Evolutionary conservation across 2,329 filamentous ascomycete genomes (phyloP), one percentile per base, ranked within the genome.

Genomic region (Fusarium sp.): DNA sequence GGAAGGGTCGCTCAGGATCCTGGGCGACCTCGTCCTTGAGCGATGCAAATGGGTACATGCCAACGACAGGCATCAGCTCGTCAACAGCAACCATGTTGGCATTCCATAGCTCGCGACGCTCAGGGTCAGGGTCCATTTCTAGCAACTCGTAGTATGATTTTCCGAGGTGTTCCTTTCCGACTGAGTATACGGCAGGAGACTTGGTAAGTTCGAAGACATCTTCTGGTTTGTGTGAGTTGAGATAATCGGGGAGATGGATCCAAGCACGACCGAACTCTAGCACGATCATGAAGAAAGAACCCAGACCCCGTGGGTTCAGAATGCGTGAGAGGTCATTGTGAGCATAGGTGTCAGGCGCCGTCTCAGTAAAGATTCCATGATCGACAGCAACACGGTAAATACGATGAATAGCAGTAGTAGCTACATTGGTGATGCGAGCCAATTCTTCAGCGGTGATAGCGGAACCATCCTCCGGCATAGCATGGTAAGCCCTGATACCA

Each of bases 81-180:
- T 78, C 77, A 20, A 76, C 71, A 44, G 72, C 71, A 37, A 75
- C 71, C 68, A 80, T 74, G 41, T 73, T 76, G 20, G 66, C 63
- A 50, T 80, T 78, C 78, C 78, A 80, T n/a, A 78, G 63, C 16
- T 73, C 68, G 9, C 77, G 75, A n/a, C 69, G 69, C 39, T 76
- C 74, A 9, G 65, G 66, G 37, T 78, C 69, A 6, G 68, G 64
- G 23, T 78, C 71, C 26, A 65, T 60, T 15, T 79, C 77, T 9
- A 80, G 57, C 4, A 77, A 65, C 49, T 79, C 77, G 20, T 79
- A 80, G 57, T 79, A 80, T 9, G 77, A 79, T 70, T 76, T 74
- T 43, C 77, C 77, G 2, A 75, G 65, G 16, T 74, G 69, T 41
- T 77, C 76, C 52, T 76, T 76, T 15, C 77, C 78, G 0, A 73